Evolutionary conservation across 2,329 filamentous ascomycete genomes (phyloP).

Genomic region (Fonsecaea pugnacius): DNA sequence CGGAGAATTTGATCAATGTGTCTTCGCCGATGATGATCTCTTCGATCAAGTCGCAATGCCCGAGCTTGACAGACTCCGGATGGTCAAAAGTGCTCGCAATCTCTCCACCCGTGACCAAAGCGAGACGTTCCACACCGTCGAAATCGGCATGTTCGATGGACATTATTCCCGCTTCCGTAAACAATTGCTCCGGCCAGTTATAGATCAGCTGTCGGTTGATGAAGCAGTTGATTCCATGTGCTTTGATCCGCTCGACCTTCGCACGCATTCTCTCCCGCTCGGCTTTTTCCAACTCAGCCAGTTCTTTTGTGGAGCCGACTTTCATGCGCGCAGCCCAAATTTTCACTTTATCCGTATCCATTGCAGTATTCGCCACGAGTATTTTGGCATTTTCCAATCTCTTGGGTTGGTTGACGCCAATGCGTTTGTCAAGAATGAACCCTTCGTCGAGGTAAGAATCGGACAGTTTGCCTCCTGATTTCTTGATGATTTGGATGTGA

Average conservation of each 20-base stretch:
- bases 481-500: conserved; percentile 99
- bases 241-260: conserved; percentile 98
- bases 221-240: conserved; percentile 99
- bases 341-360: conserved; percentile 99
- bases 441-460: conserved; percentile 98
- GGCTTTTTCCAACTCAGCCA: conserved; percentile 97
- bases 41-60: conserved; percentile 92
- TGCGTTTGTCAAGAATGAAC: conserved; percentile 99
- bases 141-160: conserved; percentile 99
- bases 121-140: conserved; percentile 92
- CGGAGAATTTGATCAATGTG: conserved; percentile 95
- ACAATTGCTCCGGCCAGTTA: conserved; percentile 99
- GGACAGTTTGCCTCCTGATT: conserved; percentile 93
- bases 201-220: conserved; percentile 99
- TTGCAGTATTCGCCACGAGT: conserved; percentile 93
- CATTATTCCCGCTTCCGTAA: conserved; percentile 95
- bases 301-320: conserved; percentile 92
- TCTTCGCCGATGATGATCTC: conserved; percentile 99
- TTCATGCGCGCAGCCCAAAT: conserved; percentile 98
- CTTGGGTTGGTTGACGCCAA: conserved; percentile 98
- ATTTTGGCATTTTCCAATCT: conserved; percentile 98
- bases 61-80: conserved; percentile 94
- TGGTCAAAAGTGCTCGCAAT: conserved; percentile 98
- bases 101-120: conserved; percentile 93
- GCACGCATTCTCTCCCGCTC: conserved; percentile 99